phyloP scores from a whole-genome alignment of 2,329 filamentous ascomycete species.

The Kalmusia sp. region DNA sequence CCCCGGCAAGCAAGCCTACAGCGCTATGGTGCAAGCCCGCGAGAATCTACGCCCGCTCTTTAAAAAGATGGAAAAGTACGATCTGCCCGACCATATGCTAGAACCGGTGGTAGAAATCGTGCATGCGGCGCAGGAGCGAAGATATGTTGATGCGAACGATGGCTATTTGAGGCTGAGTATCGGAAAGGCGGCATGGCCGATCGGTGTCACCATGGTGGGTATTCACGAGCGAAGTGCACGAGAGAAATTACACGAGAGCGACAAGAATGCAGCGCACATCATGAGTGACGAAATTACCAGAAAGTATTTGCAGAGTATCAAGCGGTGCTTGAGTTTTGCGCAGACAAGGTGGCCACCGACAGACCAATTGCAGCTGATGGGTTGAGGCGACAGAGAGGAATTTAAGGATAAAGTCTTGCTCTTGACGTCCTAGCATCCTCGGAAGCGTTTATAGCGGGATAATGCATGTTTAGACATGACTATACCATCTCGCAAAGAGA shows the following conservation, averaged over 20 bases:
- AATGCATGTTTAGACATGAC: no score
- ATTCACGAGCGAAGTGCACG: constrained; percentile 96
- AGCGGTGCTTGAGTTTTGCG: constrained; percentile 93
- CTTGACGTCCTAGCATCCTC: no score
- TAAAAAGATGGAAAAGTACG: constrained; percentile 82
- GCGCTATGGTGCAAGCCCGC: constrained; percentile 84
- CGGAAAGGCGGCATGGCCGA: constrained; percentile 96
- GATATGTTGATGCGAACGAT: constrained; percentile 96
- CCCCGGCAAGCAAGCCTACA: constrained; percentile 81
- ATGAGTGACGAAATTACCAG: constrained; percentile 96
- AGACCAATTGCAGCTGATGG: constrained; percentile 94
- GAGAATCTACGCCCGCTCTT: constrained; percentile 91
- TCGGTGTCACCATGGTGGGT: constrained; percentile 99
- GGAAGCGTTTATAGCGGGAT: neutral
- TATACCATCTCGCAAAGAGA: no score
- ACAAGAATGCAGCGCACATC: constrained; percentile 84
- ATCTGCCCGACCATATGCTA: constrained; percentile 79
- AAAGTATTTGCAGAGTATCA: constrained; percentile 97
- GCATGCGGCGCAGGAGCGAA: constrained; percentile 83
- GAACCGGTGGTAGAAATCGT: constrained; percentile 91
- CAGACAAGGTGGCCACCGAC: constrained; percentile 96
- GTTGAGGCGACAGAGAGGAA: no score
- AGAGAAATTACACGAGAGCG: constrained; percentile 87
- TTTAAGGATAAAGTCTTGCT: no score
- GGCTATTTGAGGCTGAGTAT: constrained; percentile 93